Base-by-base conservation (phyloP, 2,329 filamentous ascomycete species). In the Orbilia brochopaga region DNA sequence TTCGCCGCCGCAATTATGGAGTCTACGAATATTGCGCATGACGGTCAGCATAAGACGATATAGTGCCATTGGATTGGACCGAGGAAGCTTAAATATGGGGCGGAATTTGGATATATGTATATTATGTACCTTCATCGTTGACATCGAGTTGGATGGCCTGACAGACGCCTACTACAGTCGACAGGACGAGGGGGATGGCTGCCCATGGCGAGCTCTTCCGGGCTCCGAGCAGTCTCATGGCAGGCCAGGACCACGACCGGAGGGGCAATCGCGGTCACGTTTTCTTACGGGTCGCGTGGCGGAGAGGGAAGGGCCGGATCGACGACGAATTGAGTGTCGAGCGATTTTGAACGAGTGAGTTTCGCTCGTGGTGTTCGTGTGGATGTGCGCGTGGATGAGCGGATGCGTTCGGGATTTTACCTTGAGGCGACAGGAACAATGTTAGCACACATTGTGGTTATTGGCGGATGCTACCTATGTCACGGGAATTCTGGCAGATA, bases 1-100 rank as follows among this genome's bases (percentile, higher is more conserved):
- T 75, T 76, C 15, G 79, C 75, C 0, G 75, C 74, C 19, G 67
- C 37, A n/a, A 58, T 59, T 53, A 77, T 73, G 27, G 75, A 76
- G 58, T 61, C 62, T 73, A 58, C n/a, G n/a, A n/a, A n/a, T n/a
- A n/a, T n/a, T 35, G 53, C 23, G 24, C 30, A 40, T 74, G 60
- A 75, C 73, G 55, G 73, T 75, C 10, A 74, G 74, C 21, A 75
- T n/a, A n/a, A n/a, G n/a, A 72, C 19, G 35, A 50, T n/a, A n/a
- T n/a, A n/a, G 15, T 55, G 35, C 35, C 13, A 42, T 15, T 13
- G 5, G 65, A 69, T 62, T 77, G 67, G 74, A 74, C 76, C 75
- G 74, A 77, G 58, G 4, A 4, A 42, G 37, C 11, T 2, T 5
- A 8, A 32, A 32, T 32, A 32, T 32, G 8, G 8, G 8, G 3